phyloP scores from a whole-genome alignment of 257 asterid species.

The Verbascum thapsus region DNA sequence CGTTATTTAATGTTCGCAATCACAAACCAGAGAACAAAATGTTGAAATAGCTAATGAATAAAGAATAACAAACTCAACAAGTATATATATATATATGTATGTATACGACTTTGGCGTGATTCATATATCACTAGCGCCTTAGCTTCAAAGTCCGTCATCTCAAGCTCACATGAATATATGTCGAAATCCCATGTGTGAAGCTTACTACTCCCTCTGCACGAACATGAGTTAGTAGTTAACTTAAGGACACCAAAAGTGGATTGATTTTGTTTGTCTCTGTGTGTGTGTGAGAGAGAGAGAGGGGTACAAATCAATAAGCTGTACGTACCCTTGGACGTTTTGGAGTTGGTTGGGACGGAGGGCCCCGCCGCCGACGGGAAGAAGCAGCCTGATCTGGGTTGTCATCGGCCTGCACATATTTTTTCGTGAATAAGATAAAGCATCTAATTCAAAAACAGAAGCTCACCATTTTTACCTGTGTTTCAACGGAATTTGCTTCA shows the following conservation, averaged over 20 bases:
- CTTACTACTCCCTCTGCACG: slow-evolving; percentile 48
- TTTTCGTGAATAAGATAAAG: slow-evolving; percentile 6
- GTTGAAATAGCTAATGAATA: slow-evolving; percentile 19
- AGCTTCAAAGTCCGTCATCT: slow-evolving; percentile 16
- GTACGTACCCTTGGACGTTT: slow-evolving; percentile 67
- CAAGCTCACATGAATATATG: not conserved
- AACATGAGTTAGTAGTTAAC: not conserved
- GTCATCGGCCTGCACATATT: slow-evolving; percentile 43
- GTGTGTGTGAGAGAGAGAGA: not conserved
- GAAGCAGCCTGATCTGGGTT: slow-evolving; percentile 39
- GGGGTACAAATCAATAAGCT: not conserved
- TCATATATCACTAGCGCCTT: slow-evolving; percentile 14
- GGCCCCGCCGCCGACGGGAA: slow-evolving; percentile 37
- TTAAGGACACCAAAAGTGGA: too few relatives aligned
- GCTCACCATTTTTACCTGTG: slow-evolving; percentile 39
- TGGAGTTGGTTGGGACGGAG: slow-evolving; percentile 38
- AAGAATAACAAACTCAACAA: slow-evolving; percentile 21
- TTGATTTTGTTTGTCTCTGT: too few relatives aligned
- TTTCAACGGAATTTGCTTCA: slow-evolving; percentile 41
- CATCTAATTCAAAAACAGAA: not conserved
- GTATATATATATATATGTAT: not conserved
- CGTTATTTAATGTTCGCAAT: slow-evolving; percentile 5
- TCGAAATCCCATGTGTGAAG: not conserved
- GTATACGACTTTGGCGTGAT: slow-evolving; percentile 24
- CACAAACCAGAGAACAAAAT: not conserved